A percentile compares a stretch with the other conserved stretches of the same genome.
phyloP scores from a whole-genome alignment of 2,329 filamentous ascomycete genomes.

The Epichloe coenophiala region DNA sequence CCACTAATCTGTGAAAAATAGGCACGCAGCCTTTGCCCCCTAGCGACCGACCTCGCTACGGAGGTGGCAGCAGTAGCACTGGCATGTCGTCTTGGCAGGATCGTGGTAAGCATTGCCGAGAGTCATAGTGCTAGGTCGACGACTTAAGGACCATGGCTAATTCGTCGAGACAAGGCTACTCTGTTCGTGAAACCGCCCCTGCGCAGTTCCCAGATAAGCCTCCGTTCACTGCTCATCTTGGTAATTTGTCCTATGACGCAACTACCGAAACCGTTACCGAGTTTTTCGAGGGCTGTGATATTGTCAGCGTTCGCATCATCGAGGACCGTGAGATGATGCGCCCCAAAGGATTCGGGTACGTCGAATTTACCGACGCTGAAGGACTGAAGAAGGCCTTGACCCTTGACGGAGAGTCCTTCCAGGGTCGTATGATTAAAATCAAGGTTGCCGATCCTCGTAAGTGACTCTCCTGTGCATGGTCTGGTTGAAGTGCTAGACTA shows the following conservation, averaged over 20 bases:
- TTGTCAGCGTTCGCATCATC: conserved; percentile 87
- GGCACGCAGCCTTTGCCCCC: conserved; percentile 45
- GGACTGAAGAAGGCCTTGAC: conserved; percentile 83
- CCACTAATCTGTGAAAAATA: conserved; percentile 11
- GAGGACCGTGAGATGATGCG: conserved; percentile 89
- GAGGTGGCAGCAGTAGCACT: conserved; percentile 14
- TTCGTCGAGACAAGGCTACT: conserved; percentile 32
- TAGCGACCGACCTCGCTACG: conserved; percentile 29
- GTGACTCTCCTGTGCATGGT: conserved; percentile 18
- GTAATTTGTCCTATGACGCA: conserved; percentile 92
- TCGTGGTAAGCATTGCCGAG: conserved; percentile 23
- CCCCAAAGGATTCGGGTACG: conserved; percentile 94
- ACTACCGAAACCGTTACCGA: conserved; percentile 70
- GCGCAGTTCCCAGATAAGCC: conserved; percentile 69
- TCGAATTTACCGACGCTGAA: conserved; percentile 79
- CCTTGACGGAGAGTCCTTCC: conserved; percentile 68
- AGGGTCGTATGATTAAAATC: conserved; percentile 80
- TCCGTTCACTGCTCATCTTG: conserved; percentile 88
- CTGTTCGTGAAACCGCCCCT: conserved; percentile 60
- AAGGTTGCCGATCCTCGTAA: conserved; percentile 96
- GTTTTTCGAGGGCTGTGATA: conserved; percentile 73
- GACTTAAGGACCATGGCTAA: conserved; percentile 8
- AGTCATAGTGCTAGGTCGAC: not conserved
- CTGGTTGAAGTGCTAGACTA: not conserved
- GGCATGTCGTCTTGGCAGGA: conserved; percentile 28